Evolutionary conservation across 495 filamentous ascomycete species (phyloP).

Genomic region (Neurospora tetraspora): DNA sequence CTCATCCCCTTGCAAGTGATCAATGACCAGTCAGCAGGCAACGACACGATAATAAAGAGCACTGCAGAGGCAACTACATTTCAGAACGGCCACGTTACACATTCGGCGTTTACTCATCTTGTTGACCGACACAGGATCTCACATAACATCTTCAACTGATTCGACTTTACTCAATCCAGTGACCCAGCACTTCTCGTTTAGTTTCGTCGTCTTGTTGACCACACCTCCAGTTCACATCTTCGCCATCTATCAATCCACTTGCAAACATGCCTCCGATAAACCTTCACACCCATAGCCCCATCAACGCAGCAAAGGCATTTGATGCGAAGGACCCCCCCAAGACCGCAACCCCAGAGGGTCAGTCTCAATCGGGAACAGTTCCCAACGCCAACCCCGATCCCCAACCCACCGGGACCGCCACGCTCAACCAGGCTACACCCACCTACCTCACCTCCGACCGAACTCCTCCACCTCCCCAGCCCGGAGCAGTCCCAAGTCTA

Average conservation of each 20-base stretch:
- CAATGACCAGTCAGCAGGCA: not conserved
- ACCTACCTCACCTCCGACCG: conserved; percentile 21
- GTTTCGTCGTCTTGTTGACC: not conserved
- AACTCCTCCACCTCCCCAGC: conserved; percentile 49
- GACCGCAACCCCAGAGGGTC: conserved; percentile 28
- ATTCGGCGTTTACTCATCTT: not conserved
- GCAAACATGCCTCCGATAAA: conserved; percentile 46
- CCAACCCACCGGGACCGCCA: conserved; percentile 37
- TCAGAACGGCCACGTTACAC: not conserved
- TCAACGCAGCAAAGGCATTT: conserved; percentile 43
- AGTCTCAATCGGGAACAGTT: conserved; percentile 8
- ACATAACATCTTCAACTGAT: not conserved
- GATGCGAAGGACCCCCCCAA: conserved; percentile 36
- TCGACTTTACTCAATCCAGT: not conserved
- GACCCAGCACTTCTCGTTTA: not conserved
- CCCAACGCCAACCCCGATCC: conserved; percentile 29
- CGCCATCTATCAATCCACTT: conserved; percentile 4
- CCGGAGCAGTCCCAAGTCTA: conserved; percentile 31
- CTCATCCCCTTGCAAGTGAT: not conserved
- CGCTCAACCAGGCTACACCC: conserved; percentile 28
- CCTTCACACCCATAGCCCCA: conserved; percentile 50
- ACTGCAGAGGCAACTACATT: not conserved
- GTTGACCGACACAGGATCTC: no score
- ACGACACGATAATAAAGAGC: not conserved
- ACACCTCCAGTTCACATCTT: not conserved